Base-by-base conservation (phyloP, 352 stramenopile species). In the Phytopythium chamaehyphon region DNA sequence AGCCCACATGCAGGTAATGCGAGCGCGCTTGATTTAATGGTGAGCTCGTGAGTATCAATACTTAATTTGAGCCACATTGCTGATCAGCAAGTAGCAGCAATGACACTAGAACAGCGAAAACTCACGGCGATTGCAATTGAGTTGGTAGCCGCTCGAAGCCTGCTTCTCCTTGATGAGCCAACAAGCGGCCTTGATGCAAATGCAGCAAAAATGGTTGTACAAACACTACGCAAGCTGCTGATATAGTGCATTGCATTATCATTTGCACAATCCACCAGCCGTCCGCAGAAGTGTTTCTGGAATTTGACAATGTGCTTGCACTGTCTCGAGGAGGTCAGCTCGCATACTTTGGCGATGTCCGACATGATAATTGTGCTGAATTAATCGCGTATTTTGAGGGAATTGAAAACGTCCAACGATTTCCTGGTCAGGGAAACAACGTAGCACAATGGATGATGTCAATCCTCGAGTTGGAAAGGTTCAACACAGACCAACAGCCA, bases 361-460 rank as follows among this genome's bases (percentile, higher is more conserved):
- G 10, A 12, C 0, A 16, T 9, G 24, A 38, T 21, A 12, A 21
- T n/a, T n/a, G 38, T 9, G 37, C 47, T 18, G 69, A 73, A 16
- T 31, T 82, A 40, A 19, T 77, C 11, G 28, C 57, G 1, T 79
- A 94, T 28, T 77, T 96, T 16, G 57, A 77, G 21, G 47, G 26
- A 15, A 88, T 93, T 33, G 64, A 74, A 2, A 59, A 52, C 19
- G 56, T 71, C 3, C 2, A 21, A 0, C 61, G 46, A 16, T 70
- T 95, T 38, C 38, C 38, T 10, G 58, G 74, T 16, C 40, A 57
- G 40, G 68, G 70, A 26, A 73, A 85, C 47, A 96, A 96, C 45
- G 86, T 86, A n/a, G 84, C 86, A 14, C 88, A 86, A 36, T 96
- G 82, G 83, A 93, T 96, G 82, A 55, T 96, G 8, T 68, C 83